These are phyloP conservation scores for Phytophthora cactorum DNA, from an alignment of 352 stramenopile genomes.

Conservation along the genomic window DNA sequence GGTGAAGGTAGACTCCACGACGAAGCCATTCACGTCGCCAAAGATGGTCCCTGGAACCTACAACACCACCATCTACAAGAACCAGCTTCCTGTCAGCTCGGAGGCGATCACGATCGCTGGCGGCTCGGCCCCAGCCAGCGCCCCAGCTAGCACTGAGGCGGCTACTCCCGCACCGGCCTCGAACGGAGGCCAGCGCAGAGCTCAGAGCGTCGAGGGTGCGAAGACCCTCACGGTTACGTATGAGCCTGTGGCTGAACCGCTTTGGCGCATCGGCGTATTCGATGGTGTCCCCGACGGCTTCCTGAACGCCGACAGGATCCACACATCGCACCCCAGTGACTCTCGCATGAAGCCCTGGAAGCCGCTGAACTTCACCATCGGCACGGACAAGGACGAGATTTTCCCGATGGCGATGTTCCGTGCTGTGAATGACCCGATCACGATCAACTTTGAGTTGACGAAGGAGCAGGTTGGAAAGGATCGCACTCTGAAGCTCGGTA, in stretches of 20 bases:
- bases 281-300: slow-evolving; percentile 61
- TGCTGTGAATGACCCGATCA: slow-evolving; percentile 53
- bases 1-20: slow-evolving; percentile 26
- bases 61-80: slow-evolving; percentile 65
- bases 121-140: neutral
- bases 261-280: slow-evolving; percentile 62
- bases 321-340: slow-evolving; percentile 60
- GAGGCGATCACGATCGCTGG: slow-evolving; percentile 31
- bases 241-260: slow-evolving; percentile 21
- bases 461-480: slow-evolving; percentile 29
- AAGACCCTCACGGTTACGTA: slow-evolving; percentile 38
- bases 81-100: slow-evolving; percentile 52
- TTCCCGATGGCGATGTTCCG: slow-evolving; percentile 65
- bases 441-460: slow-evolving; percentile 47
- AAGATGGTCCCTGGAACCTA: slow-evolving; percentile 57
- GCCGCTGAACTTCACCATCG: slow-evolving; percentile 37
- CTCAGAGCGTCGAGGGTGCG: slow-evolving; percentile 7
- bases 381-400: slow-evolving; percentile 27
- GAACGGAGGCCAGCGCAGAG: neutral
- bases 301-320: slow-evolving; percentile 61
- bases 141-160: slow-evolving; percentile 1
- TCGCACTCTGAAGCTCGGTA: slow-evolving; percentile 49
- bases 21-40: slow-evolving; percentile 43
- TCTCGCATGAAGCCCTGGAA: slow-evolving; percentile 44
- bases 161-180: slow-evolving; percentile 1